These are phyloP conservation scores for Blastobotrys raffinosifermentans DNA, from an alignment of 1,139 yeast species.

Conservation along the genomic window DNA sequence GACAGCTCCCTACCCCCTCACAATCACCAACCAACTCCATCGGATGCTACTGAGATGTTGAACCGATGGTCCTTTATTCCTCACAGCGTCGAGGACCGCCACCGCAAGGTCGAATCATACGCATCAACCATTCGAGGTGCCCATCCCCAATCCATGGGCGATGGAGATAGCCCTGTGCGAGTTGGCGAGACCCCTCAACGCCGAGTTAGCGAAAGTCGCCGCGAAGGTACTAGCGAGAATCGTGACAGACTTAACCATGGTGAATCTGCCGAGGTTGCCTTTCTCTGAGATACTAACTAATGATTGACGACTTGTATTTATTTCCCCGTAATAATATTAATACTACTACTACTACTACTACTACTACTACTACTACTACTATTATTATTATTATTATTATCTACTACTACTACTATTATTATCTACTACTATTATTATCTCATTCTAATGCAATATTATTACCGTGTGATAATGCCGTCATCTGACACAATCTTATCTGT, in stretches of 20 bases:
- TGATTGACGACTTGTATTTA: slow-evolving; percentile 3
- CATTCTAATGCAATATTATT: no score
- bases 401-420: no score
- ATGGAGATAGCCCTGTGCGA: slow-evolving; percentile 7
- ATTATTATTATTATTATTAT: no score
- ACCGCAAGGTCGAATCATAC: not conserved
- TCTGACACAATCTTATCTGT: no score
- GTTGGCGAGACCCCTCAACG: slow-evolving; percentile 29
- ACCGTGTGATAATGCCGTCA: no score
- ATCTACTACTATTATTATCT: no score
- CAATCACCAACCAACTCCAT: no score
- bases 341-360: no score
- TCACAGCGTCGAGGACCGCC: slow-evolving; percentile 9
- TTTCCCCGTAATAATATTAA: not conserved
- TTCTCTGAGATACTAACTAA: slow-evolving; percentile 12
- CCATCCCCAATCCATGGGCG: slow-evolving; percentile 2
- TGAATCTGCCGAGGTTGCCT: slow-evolving; percentile 24
- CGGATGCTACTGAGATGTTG: no score
- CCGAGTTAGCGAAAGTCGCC: slow-evolving; percentile 3
- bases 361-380: no score
- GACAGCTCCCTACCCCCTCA: no score
- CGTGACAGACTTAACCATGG: slow-evolving; percentile 22
- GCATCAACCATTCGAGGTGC: slow-evolving; percentile 1
- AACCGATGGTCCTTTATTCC: slow-evolving; percentile 2
- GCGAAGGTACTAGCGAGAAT: not conserved